Conservation (phyloP, 768 basidiomycete species). For the Lactifluus volemus region DNA sequence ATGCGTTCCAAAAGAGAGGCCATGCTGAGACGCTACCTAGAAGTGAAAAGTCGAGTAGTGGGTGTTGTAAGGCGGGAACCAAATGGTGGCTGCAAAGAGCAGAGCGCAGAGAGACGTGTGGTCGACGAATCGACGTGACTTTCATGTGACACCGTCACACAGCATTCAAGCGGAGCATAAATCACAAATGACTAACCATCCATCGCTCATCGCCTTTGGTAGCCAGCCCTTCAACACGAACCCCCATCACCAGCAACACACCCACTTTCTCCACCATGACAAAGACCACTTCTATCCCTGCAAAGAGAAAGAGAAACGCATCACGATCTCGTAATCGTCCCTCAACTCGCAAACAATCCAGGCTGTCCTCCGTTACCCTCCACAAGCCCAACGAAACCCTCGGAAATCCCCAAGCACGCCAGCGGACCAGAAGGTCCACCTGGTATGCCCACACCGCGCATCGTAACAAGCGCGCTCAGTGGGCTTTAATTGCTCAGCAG, state of each 20-base stretch:
- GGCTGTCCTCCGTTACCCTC: background rate
- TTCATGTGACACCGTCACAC: background rate
- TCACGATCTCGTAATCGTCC: slow-evolving; percentile 1
- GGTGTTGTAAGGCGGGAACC: background rate
- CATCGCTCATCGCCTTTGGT: background rate
- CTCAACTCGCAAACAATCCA: background rate
- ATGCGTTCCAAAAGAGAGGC: slow-evolving; percentile 21
- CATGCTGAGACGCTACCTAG: slow-evolving; percentile 1
- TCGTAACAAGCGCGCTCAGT: slow-evolving; percentile 13
- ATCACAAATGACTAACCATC: background rate
- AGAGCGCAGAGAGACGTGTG: background rate
- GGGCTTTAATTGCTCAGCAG: slow-evolving; percentile 17
- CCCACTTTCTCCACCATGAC: background rate
- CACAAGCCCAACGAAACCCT: background rate
- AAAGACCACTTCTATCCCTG: background rate
- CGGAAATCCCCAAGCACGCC: background rate
- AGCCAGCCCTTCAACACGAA: slow-evolving; percentile 2
- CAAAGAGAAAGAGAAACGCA: background rate
- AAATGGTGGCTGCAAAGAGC: background rate
- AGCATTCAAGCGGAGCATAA: slow-evolving; percentile 10
- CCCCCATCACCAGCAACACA: background rate
- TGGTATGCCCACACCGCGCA: slow-evolving; percentile 11
- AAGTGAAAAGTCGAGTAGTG: background rate
- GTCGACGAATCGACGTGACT: background rate
- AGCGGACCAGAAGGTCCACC: background rate